phyloP scores from a whole-genome alignment of 1,284 basidiomycete genomes.

The Boletus sp. region DNA sequence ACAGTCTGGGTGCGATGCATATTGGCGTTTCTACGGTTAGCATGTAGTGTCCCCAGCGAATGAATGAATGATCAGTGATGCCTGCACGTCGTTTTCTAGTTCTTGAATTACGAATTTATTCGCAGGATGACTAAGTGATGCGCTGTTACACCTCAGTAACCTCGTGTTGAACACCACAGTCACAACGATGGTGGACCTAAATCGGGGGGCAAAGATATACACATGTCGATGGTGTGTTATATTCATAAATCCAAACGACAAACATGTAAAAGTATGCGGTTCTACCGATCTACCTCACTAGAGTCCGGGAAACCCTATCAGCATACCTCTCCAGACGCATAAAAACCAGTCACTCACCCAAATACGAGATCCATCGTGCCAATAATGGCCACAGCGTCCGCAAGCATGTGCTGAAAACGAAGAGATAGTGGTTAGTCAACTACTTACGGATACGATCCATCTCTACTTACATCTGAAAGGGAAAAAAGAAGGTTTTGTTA shows the following conservation, averaged over 20 bases:
- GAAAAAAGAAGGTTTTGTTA: slow-evolving; percentile 3
- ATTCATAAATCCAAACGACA: slow-evolving; percentile 15
- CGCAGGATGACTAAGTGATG: too few relatives aligned
- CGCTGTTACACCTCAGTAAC: too few relatives aligned
- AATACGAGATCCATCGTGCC: slow-evolving; percentile 92
- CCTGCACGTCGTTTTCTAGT: not conserved
- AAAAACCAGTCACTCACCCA: slow-evolving; percentile 51
- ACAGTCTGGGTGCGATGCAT: not conserved
- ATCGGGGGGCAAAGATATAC: too few relatives aligned
- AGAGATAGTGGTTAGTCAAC: slow-evolving; percentile 25
- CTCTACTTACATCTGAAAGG: slow-evolving; percentile 51
- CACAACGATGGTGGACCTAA: too few relatives aligned
- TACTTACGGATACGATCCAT: slow-evolving; percentile 17
- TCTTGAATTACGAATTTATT: too few relatives aligned
- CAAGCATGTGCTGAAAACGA: slow-evolving; percentile 71
- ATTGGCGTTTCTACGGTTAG: not conserved
- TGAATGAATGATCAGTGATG: not conserved
- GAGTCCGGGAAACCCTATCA: not conserved
- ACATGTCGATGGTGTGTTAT: slow-evolving; percentile 4
- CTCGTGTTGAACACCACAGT: too few relatives aligned
- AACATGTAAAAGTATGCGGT: not conserved
- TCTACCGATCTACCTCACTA: slow-evolving; percentile 40
- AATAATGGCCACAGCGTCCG: slow-evolving; percentile 90
- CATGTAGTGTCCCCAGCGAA: not conserved
- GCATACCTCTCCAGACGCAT: not conserved